A percentile compares a stretch with the other conserved stretches of the same genome.
Evolutionary conservation across 2,329 filamentous ascomycete species (phyloP).

Genomic region (Balansia obtecta): DNA sequence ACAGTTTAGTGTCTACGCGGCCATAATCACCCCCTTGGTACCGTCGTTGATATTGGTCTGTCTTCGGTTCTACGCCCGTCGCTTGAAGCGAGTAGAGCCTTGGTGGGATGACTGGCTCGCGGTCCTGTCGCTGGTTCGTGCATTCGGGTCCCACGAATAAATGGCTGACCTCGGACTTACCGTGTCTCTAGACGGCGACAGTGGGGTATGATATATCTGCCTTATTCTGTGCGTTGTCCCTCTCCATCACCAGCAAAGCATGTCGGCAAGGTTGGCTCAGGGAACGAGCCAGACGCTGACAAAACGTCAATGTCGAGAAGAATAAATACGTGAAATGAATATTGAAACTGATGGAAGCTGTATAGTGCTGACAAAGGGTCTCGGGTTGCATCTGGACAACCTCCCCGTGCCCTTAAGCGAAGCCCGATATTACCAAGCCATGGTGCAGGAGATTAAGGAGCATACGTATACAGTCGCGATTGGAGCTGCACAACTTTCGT

Average conservation of each 20-base stretch:
- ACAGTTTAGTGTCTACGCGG: slow-evolving; percentile 4
- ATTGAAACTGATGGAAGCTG: background rate
- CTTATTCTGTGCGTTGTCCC: background rate
- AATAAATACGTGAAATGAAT: no score
- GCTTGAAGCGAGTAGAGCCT: slow-evolving; percentile 1
- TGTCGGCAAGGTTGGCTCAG: background rate
- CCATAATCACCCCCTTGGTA: slow-evolving; percentile 1
- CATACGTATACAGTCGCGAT: slow-evolving; percentile 8
- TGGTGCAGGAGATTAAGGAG: slow-evolving; percentile 9
- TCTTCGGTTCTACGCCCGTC: slow-evolving; percentile 8
- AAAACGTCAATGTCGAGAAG: background rate
- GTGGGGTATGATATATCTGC: background rate
- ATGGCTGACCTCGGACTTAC: background rate
- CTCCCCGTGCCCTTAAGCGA: slow-evolving; percentile 4
- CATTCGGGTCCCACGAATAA: background rate
- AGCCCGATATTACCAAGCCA: slow-evolving; percentile 7
- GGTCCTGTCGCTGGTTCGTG: slow-evolving; percentile 6
- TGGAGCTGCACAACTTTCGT: slow-evolving; percentile 6
- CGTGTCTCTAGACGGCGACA: background rate
- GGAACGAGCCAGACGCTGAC: background rate
- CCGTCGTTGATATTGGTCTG: slow-evolving; percentile 1
- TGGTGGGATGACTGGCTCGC: slow-evolving; percentile 10
- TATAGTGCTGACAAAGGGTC: slow-evolving; percentile 2
- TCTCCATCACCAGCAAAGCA: background rate
- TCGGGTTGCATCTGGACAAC: slow-evolving; percentile 6